Evolutionary conservation across 2,329 filamentous ascomycete species (phyloP).

Genomic region (Akanthomyces muscarius): DNA sequence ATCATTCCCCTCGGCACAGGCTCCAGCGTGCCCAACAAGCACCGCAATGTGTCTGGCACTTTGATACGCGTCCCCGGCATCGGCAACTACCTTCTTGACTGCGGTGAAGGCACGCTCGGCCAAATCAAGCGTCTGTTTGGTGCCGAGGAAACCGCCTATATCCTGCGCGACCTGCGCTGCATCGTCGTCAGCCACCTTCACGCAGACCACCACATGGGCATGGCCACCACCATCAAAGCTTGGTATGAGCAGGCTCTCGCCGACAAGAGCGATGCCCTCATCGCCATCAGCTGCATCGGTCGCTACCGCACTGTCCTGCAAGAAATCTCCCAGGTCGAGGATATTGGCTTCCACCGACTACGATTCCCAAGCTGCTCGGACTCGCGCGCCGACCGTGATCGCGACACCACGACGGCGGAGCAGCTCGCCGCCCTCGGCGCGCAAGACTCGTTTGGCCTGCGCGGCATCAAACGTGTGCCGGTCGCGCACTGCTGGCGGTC

Average conservation of each 20-base stretch:
- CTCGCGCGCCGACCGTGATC: constrained; percentile 20
- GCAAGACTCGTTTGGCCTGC: constrained; percentile 53
- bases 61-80: constrained; percentile 77
- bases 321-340: constrained; percentile 76
- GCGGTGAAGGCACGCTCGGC: constrained; percentile 86
- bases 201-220: constrained; percentile 92
- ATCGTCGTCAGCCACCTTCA: constrained; percentile 96
- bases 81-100: constrained; percentile 89
- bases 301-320: constrained; percentile 72
- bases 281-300: constrained; percentile 65
- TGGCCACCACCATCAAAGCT: constrained; percentile 71
- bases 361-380: constrained; percentile 31
- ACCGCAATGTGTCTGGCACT: constrained; percentile 90
- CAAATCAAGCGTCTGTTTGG: constrained; percentile 75
- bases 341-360: constrained; percentile 62
- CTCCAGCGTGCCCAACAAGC: constrained; percentile 84
- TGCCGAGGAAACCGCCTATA: constrained; percentile 58
- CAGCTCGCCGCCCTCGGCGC: constrained; percentile 33
- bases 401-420: constrained; percentile 32
- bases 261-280: constrained; percentile 36
- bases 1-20: constrained; percentile 87
- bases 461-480: constrained; percentile 58
- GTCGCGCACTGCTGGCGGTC: constrained; percentile 80
- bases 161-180: constrained; percentile 72
- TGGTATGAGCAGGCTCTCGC: constrained; percentile 60